These are phyloP conservation scores for Pseudoscleropodium purum DNA, from an alignment of 225 moss, liverwort and hornwort species.

Conservation along the genomic window DNA sequence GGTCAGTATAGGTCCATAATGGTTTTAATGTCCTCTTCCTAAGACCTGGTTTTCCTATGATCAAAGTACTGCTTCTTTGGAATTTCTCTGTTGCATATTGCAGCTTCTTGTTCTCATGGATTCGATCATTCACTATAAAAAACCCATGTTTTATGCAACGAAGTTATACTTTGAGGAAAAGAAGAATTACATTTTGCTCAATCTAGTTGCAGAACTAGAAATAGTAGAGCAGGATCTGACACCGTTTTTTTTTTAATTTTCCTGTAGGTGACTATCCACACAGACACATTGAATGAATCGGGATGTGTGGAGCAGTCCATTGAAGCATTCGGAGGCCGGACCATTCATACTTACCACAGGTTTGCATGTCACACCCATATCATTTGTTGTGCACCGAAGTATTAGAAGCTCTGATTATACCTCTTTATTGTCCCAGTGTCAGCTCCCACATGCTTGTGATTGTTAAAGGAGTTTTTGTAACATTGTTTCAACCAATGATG, in stretches of 20 bases:
- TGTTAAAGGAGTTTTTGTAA: background rate
- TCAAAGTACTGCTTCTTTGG: background rate
- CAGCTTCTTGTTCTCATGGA: background rate
- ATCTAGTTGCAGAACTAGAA: background rate
- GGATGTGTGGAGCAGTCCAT: conserved; percentile 95
- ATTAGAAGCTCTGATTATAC: background rate
- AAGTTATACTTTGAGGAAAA: background rate
- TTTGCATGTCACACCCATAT: background rate
- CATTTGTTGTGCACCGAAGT: background rate
- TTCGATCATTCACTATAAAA: too few species aligned
- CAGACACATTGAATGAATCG: conserved; percentile 93
- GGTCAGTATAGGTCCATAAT: background rate
- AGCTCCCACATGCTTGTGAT: too few species aligned
- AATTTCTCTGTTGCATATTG: background rate
- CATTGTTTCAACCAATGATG: background rate
- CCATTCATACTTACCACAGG: conserved; percentile 99
- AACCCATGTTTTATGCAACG: too few species aligned
- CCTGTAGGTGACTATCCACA: conserved; percentile 87
- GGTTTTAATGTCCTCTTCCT: background rate
- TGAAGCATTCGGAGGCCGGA: conserved; percentile 72
- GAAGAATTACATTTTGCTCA: background rate
- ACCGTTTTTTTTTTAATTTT: background rate
- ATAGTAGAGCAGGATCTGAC: background rate
- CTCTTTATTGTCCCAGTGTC: background rate
- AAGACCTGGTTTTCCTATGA: background rate